These are phyloP conservation scores for Mycena galopus DNA, from an alignment of 768 basidiomycete species.

Conservation along the genomic window DNA sequence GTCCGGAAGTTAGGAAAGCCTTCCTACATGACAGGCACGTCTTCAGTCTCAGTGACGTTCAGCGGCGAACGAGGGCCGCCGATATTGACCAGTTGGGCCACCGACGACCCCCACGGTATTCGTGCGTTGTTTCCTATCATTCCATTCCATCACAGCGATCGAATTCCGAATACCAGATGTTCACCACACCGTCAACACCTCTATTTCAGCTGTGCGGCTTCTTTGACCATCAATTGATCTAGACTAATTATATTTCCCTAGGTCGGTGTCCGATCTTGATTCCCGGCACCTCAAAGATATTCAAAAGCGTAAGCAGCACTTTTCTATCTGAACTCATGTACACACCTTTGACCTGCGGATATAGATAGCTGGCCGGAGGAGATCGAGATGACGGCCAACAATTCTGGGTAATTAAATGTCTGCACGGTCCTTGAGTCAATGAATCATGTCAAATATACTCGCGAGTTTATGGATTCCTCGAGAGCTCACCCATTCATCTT, in stretches of 20 bases:
- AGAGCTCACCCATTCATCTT: no score
- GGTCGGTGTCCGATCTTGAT: not conserved
- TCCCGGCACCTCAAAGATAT: not conserved
- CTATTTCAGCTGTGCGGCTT: not conserved
- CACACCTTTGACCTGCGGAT: no score
- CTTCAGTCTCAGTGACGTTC: not conserved
- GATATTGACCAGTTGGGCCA: not conserved
- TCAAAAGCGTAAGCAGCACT: not conserved
- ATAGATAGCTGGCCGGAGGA: no score
- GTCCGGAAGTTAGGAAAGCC: not conserved
- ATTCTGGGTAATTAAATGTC: no score
- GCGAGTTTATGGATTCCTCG: no score
- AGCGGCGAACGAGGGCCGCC: not conserved
- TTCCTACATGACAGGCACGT: not conserved
- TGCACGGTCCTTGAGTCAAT: no score
- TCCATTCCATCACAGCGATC: not conserved
- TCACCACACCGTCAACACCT: not conserved
- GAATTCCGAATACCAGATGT: not conserved
- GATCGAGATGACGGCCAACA: no score
- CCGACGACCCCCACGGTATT: not conserved
- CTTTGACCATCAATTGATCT: not conserved
- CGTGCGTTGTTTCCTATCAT: not conserved
- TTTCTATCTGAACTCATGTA: not conserved
- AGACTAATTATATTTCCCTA: not conserved
- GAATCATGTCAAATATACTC: no score